Evolutionary conservation across 2,329 filamentous ascomycete genomes (phyloP).

Genomic region (Monilinia fructicola): DNA sequence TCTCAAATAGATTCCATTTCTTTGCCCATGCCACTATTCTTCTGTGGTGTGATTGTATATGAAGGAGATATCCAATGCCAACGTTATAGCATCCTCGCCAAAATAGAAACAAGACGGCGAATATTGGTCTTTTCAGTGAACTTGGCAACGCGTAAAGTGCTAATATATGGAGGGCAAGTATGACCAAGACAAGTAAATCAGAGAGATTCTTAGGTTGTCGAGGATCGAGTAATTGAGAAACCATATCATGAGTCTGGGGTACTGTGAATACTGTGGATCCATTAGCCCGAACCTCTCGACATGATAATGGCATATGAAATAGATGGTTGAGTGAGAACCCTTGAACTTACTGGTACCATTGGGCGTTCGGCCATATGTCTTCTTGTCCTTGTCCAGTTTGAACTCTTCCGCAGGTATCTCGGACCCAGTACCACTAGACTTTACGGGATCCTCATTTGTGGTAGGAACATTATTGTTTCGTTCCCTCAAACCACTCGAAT

Average conservation of each 20-base stretch:
- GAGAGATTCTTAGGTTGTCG: conserved; percentile 93
- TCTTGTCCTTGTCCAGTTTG: conserved; percentile 54
- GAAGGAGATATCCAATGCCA: conserved; percentile 86
- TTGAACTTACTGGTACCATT: conserved; percentile 76
- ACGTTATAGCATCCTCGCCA: conserved; percentile 93
- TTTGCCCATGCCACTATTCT: conserved; percentile 85
- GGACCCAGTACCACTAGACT: conserved; percentile 23
- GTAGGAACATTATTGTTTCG: conserved; percentile 25
- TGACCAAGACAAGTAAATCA: conserved; percentile 74
- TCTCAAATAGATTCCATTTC: conserved; percentile 81
- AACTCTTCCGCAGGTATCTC: conserved; percentile 26
- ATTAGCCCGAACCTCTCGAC: background rate
- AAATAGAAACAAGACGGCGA: conserved; percentile 82
- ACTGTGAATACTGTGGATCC: conserved; percentile 78
- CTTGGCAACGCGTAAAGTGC: conserved; percentile 72
- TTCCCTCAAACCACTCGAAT: conserved; percentile 35
- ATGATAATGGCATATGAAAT: background rate
- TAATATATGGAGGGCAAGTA: conserved; percentile 73
- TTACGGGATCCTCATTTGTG: conserved; percentile 18
- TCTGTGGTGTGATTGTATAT: conserved; percentile 85
- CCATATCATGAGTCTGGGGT: conserved; percentile 97
- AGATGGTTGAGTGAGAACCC: background rate
- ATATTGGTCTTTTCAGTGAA: conserved; percentile 69
- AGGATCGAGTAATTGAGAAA: conserved; percentile 92
- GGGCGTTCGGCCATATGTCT: conserved; percentile 87